Conservation (phyloP, 2,329 filamentous ascomycete species). For the Colletotrichum acutatum region DNA sequence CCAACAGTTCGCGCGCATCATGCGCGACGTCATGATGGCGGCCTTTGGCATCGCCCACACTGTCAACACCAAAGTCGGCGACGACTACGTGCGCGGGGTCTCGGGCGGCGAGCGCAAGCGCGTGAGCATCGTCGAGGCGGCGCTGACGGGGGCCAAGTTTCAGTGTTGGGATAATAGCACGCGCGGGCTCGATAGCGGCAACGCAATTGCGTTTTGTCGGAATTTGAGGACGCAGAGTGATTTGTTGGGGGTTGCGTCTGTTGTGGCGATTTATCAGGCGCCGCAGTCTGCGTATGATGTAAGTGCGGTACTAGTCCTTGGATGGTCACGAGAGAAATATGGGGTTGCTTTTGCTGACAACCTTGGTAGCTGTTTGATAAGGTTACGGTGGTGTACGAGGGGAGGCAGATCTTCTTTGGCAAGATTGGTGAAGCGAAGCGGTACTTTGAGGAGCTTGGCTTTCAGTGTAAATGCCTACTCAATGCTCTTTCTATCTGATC, state of each 20-base stretch:
- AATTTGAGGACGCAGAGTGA: slow-evolving; percentile 58
- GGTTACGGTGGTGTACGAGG: slow-evolving; percentile 72
- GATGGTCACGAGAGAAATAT: no score
- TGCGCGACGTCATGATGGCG: slow-evolving; percentile 65
- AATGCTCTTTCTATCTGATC: accelerated
- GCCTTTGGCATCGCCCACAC: slow-evolving; percentile 46
- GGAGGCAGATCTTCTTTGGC: slow-evolving; percentile 75
- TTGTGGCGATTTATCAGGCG: slow-evolving; percentile 38
- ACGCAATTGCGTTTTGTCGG: slow-evolving; percentile 65
- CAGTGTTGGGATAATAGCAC: slow-evolving; percentile 47
- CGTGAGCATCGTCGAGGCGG: slow-evolving; percentile 43
- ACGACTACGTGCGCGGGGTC: slow-evolving; percentile 36
- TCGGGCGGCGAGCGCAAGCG: slow-evolving; percentile 51
- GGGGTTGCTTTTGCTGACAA: background rate
- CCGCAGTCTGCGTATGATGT: slow-evolving; percentile 38
- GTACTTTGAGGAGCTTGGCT: slow-evolving; percentile 67
- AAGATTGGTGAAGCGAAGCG: slow-evolving; percentile 64
- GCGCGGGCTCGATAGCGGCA: slow-evolving; percentile 51
- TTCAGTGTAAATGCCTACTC: slow-evolving; percentile 55
- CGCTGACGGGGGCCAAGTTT: slow-evolving; percentile 37
- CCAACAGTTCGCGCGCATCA: slow-evolving; percentile 55
- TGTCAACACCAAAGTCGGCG: slow-evolving; percentile 37
- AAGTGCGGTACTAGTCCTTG: background rate
- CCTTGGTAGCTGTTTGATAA: slow-evolving; percentile 65
- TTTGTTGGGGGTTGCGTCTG: slow-evolving; percentile 32